Evolutionary conservation across 768 basidiomycete species (phyloP), one percentile per base, ranked within the genome.

Genomic region (Nevesoporus exiguus): DNA sequence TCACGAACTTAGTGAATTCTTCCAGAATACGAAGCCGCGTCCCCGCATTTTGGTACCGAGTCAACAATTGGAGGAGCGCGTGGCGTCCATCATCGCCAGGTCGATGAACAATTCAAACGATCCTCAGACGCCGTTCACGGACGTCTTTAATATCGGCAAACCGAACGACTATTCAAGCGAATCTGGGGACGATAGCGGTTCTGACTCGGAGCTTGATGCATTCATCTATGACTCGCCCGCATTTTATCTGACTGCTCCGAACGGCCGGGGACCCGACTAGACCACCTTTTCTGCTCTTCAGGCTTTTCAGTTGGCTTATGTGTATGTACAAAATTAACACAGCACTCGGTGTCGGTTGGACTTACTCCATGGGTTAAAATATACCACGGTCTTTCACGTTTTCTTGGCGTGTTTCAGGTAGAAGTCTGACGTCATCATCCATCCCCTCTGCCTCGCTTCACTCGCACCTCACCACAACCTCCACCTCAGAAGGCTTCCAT

Each of bases 51-150:
- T 75, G 48, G 56, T 78, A 39, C 85, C 83, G 1, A 84, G 80
- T 57, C 77, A 82, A 49, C 79, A 80, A 52, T 70, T 90, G 5
- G 88, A 90, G 67, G 89, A 88, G 41, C 81, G 86, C 15, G 88
- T 90, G 7, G 89, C 89, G 7, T 87, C 88, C 25, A 91, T 91
- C 59, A 79, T 91, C 22, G 88, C 88, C 34, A 88, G 89, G 70
- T 89, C 88, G n/a, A 85, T 82, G 43, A 60, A 79, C 42, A 62
- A 77, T 15, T 73, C 74, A 9, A 61, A 56, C 25, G 86, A 85
- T 60, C 89, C 89, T 2, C 84, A 84, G 60, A 91, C 89, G n/a
- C 89, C 89, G 3, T 89, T 88, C 72, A 72, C 83, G 10, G 88
- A 90, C 63, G 83, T 86, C 30, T 91, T 91, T 75, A 76, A 79